A percentile compares a stretch with the other conserved stretches of the same genome.
Evolutionary conservation across 2,329 filamentous ascomycete genomes (phyloP).

Genomic region (Rasamsonia emersonii): DNA sequence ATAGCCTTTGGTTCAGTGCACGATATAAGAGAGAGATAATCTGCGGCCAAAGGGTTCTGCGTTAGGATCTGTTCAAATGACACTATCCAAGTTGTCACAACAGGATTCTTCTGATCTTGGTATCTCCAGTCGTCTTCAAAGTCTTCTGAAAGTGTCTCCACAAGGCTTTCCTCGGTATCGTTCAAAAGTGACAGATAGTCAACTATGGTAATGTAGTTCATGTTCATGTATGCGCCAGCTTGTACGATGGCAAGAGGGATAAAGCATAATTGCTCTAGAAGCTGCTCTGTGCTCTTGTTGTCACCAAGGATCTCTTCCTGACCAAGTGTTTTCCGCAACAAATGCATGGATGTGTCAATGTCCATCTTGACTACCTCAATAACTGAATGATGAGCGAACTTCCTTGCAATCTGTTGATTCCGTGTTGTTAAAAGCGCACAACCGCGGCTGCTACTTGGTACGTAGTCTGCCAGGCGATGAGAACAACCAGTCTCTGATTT

Average conservation of each 20-base stretch:
- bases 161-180: conserved; percentile 15
- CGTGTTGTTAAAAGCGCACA: conserved; percentile 19
- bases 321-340: conserved; percentile 4
- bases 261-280: conserved; percentile 13
- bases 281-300: background rate
- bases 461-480: conserved; percentile 6
- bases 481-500: conserved; percentile 8
- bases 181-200: conserved; percentile 14
- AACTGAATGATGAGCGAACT: too few relatives aligned
- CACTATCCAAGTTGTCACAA: conserved; percentile 31
- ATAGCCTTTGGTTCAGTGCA: conserved; percentile 22
- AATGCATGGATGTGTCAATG: conserved; percentile 6
- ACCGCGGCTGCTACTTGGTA: conserved; percentile 14
- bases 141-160: conserved; percentile 26
- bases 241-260: conserved; percentile 18
- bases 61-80: conserved; percentile 27
- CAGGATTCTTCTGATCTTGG: conserved; percentile 19
- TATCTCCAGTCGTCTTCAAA: conserved; percentile 26
- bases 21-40: conserved; percentile 26
- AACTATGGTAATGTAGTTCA: conserved; percentile 6
- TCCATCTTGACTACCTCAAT: too few relatives aligned
- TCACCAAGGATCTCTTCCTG: conserved; percentile 4
- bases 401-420: conserved; percentile 7
- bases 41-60: conserved; percentile 20
- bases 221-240: conserved; percentile 15